Evolutionary conservation across 306 rosid species (phyloP).

Genomic region (Cicer arietinum): DNA sequence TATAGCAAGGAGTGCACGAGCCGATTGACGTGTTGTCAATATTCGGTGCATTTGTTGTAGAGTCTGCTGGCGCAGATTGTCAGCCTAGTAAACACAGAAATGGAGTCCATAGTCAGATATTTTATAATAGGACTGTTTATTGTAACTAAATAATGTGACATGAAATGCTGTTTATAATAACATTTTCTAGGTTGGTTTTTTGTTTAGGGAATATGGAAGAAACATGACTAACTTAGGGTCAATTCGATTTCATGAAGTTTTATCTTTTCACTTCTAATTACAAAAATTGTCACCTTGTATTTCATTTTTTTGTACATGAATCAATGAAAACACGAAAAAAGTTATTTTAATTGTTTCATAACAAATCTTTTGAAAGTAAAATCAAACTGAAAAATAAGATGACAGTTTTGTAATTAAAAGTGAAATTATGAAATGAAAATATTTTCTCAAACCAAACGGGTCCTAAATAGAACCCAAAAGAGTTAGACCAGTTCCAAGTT

Average conservation of each 20-base stretch:
- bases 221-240: not conserved
- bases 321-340: no score
- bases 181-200: slow-evolving; percentile 17
- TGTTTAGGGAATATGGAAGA: not conserved
- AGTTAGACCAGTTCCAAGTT: no score
- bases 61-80: slow-evolving; percentile 94
- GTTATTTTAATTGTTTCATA: no score
- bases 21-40: slow-evolving; percentile 92
- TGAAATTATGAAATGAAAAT: not conserved
- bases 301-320: no score
- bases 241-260: no score
- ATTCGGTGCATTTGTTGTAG: slow-evolving; percentile 97
- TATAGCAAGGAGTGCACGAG: slow-evolving; percentile 94
- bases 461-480: no score
- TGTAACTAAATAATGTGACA: slow-evolving; percentile 15
- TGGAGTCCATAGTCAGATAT: slow-evolving; percentile 12
- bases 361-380: no score
- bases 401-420: no score
- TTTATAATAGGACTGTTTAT: not conserved
- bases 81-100: slow-evolving; percentile 65
- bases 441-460: not conserved
- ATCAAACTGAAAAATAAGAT: no score
- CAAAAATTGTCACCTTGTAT: no score
- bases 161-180: slow-evolving; percentile 24
- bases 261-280: no score